Base-by-base conservation (phyloP, 495 filamentous ascomycete species). In the Penicillium coffeae region DNA sequence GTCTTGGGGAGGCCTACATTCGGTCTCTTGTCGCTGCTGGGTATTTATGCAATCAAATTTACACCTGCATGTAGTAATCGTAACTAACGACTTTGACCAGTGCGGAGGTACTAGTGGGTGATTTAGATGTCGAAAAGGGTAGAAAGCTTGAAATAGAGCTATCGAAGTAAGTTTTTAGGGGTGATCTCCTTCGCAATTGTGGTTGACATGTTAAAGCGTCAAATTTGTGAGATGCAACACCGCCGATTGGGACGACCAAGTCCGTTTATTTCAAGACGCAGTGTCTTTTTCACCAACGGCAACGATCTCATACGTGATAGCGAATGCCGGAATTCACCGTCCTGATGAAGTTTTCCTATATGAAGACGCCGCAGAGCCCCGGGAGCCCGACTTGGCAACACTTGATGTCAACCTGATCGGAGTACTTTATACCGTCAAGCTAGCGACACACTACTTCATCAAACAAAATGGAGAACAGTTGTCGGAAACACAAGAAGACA, bases 301-400 rank as follows among this genome's bases (percentile, higher is more conserved):
- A 1, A 62, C 64, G 9, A 63, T 77, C 7, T 68, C 71, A 48
- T 75, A 73, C 59, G 63, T 66, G 30, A 63, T 72, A 8, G 66
- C 68, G 0, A 76, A 77, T 49, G 73, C 73, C 4, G 73, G 74
- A 2, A 71, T 76, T 42, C 63, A 71, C 45, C 72, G 73, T 40
- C 54, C 52, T 1, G 67, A 72, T 38, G 63, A 66, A 46, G 65
- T 72, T 42, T 70, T 68, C 52, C 46, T 53, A 8, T 44, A 60
- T 19, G 33, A 36, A 14, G 50, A 59, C 16, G 57, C 62, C 15
- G 43, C 52, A 3, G 55, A 55, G 13, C 63, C 72, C 1, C 22
- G 54, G 47, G 54, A 69, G 38, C 63, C 71, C 14, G 63, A 73
- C 43, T 60, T 75, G 21, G 61, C 49, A 21, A 65, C 54, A 8